Evolutionary conservation across 2,329 filamentous ascomycete species (phyloP).

Genomic region (Cladosporium sp.): DNA sequence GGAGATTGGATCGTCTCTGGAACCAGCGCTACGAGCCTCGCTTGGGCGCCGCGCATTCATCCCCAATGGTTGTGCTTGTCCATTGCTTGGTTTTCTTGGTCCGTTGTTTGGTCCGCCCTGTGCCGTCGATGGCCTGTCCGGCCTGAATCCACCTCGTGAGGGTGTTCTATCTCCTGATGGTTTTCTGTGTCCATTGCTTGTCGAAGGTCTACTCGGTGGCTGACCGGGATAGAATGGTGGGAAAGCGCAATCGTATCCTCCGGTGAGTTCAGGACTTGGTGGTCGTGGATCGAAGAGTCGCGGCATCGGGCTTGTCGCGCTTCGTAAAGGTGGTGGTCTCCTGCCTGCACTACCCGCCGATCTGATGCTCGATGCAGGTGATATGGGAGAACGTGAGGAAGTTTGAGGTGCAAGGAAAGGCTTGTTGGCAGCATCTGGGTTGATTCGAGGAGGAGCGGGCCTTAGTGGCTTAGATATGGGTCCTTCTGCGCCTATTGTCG

Average conservation of each 20-base stretch:
- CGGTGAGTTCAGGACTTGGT: constrained; percentile 40
- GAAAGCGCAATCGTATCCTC: constrained; percentile 49
- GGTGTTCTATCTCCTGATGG: constrained; percentile 24
- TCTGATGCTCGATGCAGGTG: constrained; percentile 30
- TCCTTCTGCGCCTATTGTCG: constrained; percentile 1
- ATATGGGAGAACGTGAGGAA: constrained; percentile 51
- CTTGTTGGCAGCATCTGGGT: constrained; percentile 27
- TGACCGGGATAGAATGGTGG: constrained; percentile 43
- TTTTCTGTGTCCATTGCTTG: constrained; percentile 23
- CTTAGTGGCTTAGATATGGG: constrained; percentile 4
- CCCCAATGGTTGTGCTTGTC: not conserved
- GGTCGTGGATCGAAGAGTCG: constrained; percentile 29
- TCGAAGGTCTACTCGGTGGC: constrained; percentile 13
- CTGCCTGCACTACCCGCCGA: constrained; percentile 22
- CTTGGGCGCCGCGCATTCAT: not conserved
- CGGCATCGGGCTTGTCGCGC: constrained; percentile 29
- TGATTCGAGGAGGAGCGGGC: constrained; percentile 24
- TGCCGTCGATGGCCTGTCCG: constrained; percentile 16
- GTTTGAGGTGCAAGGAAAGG: constrained; percentile 32
- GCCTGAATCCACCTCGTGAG: constrained; percentile 22
- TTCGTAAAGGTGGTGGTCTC: constrained; percentile 24
- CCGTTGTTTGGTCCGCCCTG: constrained; percentile 4
- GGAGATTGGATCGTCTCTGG: not conserved
- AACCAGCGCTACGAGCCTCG: not conserved
- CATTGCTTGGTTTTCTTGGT: constrained; percentile 8